Conservation (phyloP, 2,329 filamentous ascomycete genomes). For the Alternaria gaisen region DNA sequence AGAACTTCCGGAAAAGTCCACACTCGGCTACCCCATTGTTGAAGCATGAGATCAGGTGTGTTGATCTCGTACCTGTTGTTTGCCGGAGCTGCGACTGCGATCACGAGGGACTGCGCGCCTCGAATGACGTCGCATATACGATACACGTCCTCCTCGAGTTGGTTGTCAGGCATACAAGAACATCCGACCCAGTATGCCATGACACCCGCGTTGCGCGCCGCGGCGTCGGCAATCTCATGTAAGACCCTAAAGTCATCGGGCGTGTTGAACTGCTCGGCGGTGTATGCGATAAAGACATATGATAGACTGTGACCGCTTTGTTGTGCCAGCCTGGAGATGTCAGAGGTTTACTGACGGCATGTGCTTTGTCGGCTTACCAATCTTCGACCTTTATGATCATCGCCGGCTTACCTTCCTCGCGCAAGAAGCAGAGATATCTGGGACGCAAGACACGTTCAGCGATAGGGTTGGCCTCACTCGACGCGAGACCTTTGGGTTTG, state of each 20-base stretch:
- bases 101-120: slow-evolving; percentile 53
- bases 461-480: slow-evolving; percentile 31
- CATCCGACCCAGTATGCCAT: slow-evolving; percentile 57
- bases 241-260: slow-evolving; percentile 40
- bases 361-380: slow-evolving; percentile 17
- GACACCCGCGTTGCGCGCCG: slow-evolving; percentile 50
- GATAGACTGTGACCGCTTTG: slow-evolving; percentile 34
- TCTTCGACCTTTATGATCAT: slow-evolving; percentile 39
- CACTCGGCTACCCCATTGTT: slow-evolving; percentile 56
- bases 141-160: slow-evolving; percentile 51
- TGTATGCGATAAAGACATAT: slow-evolving; percentile 56
- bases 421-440: slow-evolving; percentile 42
- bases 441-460: slow-evolving; percentile 40
- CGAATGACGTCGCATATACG: slow-evolving; percentile 59
- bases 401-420: slow-evolving; percentile 25
- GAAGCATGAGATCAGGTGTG: slow-evolving; percentile 45
- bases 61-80: slow-evolving; percentile 29
- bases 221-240: slow-evolving; percentile 51
- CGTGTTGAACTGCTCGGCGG: slow-evolving; percentile 51
- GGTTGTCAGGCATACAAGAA: slow-evolving; percentile 53
- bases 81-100: slow-evolving; percentile 50
- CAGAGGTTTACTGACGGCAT: neutral
- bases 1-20: slow-evolving; percentile 60
- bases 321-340: slow-evolving; percentile 25
- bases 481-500: slow-evolving; percentile 2